A percentile compares a stretch with the other conserved stretches of the same genome.
Conservation (phyloP, 2,329 filamentous ascomycete species). For the Arthroderma sp. region DNA sequence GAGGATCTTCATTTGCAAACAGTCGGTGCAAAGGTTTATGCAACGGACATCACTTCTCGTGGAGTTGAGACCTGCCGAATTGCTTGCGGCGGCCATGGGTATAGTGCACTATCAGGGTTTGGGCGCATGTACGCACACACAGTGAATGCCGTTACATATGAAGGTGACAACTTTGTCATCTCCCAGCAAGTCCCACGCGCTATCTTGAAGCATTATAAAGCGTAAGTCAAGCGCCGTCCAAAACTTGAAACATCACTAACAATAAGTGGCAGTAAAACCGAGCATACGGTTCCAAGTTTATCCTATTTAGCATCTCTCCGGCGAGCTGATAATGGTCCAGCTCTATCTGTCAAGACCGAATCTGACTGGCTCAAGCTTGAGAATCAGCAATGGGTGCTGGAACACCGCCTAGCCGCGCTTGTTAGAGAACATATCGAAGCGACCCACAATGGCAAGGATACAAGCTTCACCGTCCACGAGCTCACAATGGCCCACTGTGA, state of each 20-base stretch:
- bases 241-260: not conserved
- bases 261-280: conserved; percentile 8
- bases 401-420: conserved; percentile 11
- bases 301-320: conserved; percentile 13
- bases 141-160: conserved; percentile 20
- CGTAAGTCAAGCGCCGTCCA: conserved; percentile 2
- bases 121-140: conserved; percentile 18
- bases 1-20: conserved; percentile 16
- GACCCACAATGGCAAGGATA: conserved; percentile 12
- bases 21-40: conserved; percentile 14
- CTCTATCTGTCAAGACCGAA: conserved; percentile 3
- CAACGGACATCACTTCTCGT: conserved; percentile 12
- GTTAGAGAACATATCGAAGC: conserved; percentile 14
- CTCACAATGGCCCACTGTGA: conserved; percentile 18
- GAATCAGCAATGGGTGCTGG: conserved; percentile 13
- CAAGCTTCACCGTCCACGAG: conserved; percentile 14
- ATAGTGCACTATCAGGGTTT: conserved; percentile 21
- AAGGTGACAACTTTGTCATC: conserved; percentile 32
- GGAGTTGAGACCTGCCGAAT: conserved; percentile 15
- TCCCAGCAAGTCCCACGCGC: conserved; percentile 24
- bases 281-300: conserved; percentile 11
- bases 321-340: conserved; percentile 1
- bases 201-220: conserved; percentile 15
- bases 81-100: conserved; percentile 28
- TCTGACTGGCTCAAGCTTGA: conserved; percentile 10